Base-by-base conservation (phyloP, 108 stramenopile genomes). In the Asterionellopsis glacialis region DNA sequence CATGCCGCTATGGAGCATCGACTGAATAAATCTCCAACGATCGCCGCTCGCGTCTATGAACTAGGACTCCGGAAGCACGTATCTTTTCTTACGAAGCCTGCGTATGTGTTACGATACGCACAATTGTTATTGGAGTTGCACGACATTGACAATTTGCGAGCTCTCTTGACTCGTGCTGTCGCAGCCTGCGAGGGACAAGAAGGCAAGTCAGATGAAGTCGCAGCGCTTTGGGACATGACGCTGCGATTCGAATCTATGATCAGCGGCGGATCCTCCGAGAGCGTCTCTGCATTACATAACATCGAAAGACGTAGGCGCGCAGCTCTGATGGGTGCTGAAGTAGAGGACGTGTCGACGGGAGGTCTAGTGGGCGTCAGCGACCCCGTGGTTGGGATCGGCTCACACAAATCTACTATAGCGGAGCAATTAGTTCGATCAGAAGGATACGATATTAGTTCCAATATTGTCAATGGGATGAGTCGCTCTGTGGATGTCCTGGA, bases 21-120 rank as follows among this genome's bases (percentile, higher is more conserved):
- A 11, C 65, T 87, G 13, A 87, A 88, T 59, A 54, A 82, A 38
- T 75, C 73, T n/a, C 88, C 88, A 0, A 73, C 77, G 26, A 73
- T 94, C 50, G 93, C 93, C 12, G 87, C 82, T 41, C 81, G 93
- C 10, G 74, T 90, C 39, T 94, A 86, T 61, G 93, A 94, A 59
- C 70, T 94, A 9, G 93, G 93, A 10, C 63, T 94, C 50, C 72
- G 83, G 25, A 89, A 86, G 41, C 88, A 91, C 55, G 53, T 70
- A 38, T 58, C 75, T 18, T 91, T 94, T 63, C 71, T 94, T 33
- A 83, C 85, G 10, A 79, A 72, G 27, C 79, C 90, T 7, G 70
- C 79, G 18, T 94, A 86, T 54, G 84, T 91, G 42, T 48, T 89
- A 40, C 82, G 77, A 19, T 93, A 90, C 62, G 88, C 89, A 23